Percentiles rank a stretch among this genome's conserved stretches.
These are phyloP conservation scores for Cytidiella melzeri DNA, from an alignment of 768 basidiomycete genomes.

Conservation along the genomic window DNA sequence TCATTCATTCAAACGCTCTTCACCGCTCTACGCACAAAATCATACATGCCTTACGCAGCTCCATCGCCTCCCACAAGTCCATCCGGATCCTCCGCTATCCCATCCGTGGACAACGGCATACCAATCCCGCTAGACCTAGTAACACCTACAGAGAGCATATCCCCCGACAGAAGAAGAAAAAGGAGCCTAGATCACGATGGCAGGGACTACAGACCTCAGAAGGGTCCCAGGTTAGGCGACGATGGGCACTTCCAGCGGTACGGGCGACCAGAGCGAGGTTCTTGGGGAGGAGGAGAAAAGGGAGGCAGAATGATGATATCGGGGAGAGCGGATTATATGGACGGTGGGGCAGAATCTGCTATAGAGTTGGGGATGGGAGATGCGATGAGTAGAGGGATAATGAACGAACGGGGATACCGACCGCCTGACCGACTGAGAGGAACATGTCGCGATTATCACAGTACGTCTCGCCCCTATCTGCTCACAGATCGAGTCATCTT, in stretches of 20 bases:
- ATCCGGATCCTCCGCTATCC: slow-evolving; percentile 30
- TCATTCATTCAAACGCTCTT: slow-evolving; percentile 85
- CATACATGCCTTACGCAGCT: slow-evolving; percentile 70
- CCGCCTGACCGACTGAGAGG: slow-evolving; percentile 72
- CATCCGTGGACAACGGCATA: slow-evolving; percentile 54
- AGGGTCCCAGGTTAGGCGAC: slow-evolving; percentile 61
- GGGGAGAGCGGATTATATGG: slow-evolving; percentile 21
- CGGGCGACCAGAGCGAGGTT: slow-evolving; percentile 32
- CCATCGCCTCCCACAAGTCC: slow-evolving; percentile 35
- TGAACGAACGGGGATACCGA: slow-evolving; percentile 51
- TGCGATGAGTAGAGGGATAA: slow-evolving; percentile 17
- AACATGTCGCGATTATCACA: slow-evolving; percentile 88
- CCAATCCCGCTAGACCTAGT: slow-evolving; percentile 74
- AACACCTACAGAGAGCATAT: slow-evolving; percentile 33
- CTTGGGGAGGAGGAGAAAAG: slow-evolving; percentile 35
- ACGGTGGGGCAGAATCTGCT: slow-evolving; percentile 24
- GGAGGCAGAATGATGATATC: slow-evolving; percentile 26
- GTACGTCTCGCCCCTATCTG: slow-evolving; percentile 39
- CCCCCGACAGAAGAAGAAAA: slow-evolving; percentile 57
- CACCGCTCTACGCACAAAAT: slow-evolving; percentile 76
- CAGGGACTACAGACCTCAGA: slow-evolving; percentile 53
- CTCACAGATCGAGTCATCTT: slow-evolving; percentile 7
- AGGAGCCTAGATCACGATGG: slow-evolving; percentile 60
- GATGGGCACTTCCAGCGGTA: slow-evolving; percentile 67
- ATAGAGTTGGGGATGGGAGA: slow-evolving; percentile 24